phyloP scores from a whole-genome alignment of 2,329 filamentous ascomycete genomes.

The Pseudogymnoascus pannorum region DNA sequence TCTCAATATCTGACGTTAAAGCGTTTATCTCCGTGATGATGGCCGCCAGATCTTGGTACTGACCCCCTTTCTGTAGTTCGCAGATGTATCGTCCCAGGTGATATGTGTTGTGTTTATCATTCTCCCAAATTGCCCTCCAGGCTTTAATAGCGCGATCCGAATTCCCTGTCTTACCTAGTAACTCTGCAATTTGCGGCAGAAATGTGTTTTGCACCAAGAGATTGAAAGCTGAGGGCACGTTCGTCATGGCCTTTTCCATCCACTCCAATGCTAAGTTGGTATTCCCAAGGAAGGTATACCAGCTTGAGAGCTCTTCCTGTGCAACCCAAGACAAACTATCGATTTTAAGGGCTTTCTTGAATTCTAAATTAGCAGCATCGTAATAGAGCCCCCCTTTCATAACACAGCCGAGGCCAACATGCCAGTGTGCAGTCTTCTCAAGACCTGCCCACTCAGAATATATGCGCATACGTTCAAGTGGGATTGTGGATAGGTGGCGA shows the following conservation, averaged over 20 bases:
- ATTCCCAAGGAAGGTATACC: background rate
- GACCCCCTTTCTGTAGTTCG: background rate
- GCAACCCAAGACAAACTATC: background rate
- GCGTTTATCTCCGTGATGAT: background rate
- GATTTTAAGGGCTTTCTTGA: background rate
- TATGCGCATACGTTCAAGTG: background rate
- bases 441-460: background rate
- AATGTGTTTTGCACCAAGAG: too few species aligned
- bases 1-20: background rate
- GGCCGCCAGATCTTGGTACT: background rate
- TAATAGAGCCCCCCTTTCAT: background rate
- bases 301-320: background rate
- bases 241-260: background rate
- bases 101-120: background rate
- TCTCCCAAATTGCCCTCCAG: background rate
- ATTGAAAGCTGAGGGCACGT: background rate
- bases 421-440: background rate
- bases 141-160: background rate
- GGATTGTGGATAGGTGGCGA: background rate
- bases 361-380: background rate
- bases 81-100: background rate
- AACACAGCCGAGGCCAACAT: background rate
- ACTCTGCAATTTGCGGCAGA: background rate
- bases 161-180: background rate
- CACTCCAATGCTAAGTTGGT: background rate